Base-by-base conservation (phyloP, 129 eudicot species). In the Scalesia atractyloides region DNA sequence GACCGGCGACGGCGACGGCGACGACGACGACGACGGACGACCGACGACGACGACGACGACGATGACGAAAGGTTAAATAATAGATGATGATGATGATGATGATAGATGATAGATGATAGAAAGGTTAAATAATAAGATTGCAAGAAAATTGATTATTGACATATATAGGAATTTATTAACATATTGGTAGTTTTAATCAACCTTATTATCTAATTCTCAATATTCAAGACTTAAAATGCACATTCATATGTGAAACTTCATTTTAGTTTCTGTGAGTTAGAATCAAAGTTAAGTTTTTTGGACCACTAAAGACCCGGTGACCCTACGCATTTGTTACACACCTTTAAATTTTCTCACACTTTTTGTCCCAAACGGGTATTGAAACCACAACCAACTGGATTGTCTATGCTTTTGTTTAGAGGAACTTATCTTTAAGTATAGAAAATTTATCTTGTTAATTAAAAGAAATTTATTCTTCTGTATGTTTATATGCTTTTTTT, bases 391-490 rank as follows among this genome's bases (percentile, higher is more conserved):
- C 41, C 9, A 60, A 26, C 64, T 58, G 39, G 51, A 34, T 56
- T 78, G 19, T 34, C 54, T 71, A 71, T 59, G 79, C 86, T 92
- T 89, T 92, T 77, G 91, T 86, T 61, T 67, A 62, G 76, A 80
- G 65, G 86, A 80, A 86, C 84, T 84, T 82, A 60, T 48, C 78
- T 83, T 63, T 22, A 62, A 78, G 80, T 64, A 64, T 75, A 41
- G 16, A 43, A 43, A 3, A 43, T 39, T 83, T 62, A 81, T 78
- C 50, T 76, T 86, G 64, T 58, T 75, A 39, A 50, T 50, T 41
- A 7, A 57, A 8, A 47, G 46, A 76, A 82, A 80, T 66, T 41
- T 73, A 87, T 82, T 82, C 87, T 64, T 44, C 65, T 74, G 50
- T 82, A 69, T 47, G 79, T 44, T 70, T 48, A 62, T 71, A 58